These are phyloP conservation scores for Scheffersomyces segobiensis DNA, from an alignment of 1,139 yeast species.

Conservation along the genomic window DNA sequence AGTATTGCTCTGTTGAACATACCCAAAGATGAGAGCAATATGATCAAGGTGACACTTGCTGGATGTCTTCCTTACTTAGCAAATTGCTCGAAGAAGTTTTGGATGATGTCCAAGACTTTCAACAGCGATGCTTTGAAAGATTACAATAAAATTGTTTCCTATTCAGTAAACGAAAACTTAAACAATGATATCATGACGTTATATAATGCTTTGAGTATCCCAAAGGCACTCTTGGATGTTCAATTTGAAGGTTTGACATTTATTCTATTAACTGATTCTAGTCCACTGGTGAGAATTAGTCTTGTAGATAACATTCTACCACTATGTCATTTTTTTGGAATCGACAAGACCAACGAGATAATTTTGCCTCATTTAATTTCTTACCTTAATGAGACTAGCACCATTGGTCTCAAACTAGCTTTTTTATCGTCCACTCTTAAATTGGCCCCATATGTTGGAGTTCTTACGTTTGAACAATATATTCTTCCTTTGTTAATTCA, in stretches of 20 bases:
- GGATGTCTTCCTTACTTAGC: constrained; percentile 72
- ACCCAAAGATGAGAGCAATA: constrained; percentile 30
- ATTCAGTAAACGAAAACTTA: constrained; percentile 4
- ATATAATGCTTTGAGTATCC: constrained; percentile 18
- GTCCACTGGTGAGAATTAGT: constrained; percentile 66
- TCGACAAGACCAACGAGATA: constrained; percentile 83
- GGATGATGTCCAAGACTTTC: constrained; percentile 63
- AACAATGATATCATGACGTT: constrained; percentile 7
- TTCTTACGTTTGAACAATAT: constrained; percentile 81
- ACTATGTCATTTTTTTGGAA: constrained; percentile 79
- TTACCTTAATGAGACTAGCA: constrained; percentile 73
- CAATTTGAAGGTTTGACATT: constrained; percentile 69
- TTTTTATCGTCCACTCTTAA: constrained; percentile 78
- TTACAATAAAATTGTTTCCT: constrained; percentile 2
- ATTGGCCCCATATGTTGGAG: constrained; percentile 79
- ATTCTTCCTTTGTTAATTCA: constrained; percentile 82
- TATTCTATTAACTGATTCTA: constrained; percentile 66
- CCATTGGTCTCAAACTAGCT: constrained; percentile 64
- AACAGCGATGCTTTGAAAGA: constrained; percentile 31
- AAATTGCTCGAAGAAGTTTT: constrained; percentile 59
- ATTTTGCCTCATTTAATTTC: constrained; percentile 89
- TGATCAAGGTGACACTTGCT: constrained; percentile 70
- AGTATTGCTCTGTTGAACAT: constrained; percentile 32
- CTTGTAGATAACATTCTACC: constrained; percentile 69
- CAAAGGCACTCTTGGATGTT: constrained; percentile 30